Evolutionary conservation across 1,139 yeast genomes (phyloP).

Genomic region (Arxiozyma slooffiae): DNA sequence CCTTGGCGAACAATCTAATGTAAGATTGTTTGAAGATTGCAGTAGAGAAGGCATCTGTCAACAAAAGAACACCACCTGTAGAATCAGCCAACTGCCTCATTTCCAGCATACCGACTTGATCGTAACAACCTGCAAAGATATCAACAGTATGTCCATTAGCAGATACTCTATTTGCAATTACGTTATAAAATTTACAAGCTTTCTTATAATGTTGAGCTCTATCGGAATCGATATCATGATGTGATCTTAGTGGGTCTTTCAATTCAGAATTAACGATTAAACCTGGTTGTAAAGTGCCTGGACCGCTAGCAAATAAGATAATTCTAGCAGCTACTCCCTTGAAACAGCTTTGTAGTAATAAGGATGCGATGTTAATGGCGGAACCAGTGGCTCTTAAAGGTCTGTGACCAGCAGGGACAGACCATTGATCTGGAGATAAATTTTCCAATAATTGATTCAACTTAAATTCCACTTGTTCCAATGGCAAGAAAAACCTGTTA

Average conservation of each 20-base stretch:
- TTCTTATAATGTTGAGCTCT: conserved; percentile 86
- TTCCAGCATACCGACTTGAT: conserved; percentile 95
- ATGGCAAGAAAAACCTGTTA: conserved; percentile 73
- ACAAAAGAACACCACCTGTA: conserved; percentile 88
- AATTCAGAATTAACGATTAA: conserved; percentile 84
- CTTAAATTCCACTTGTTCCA: conserved; percentile 80
- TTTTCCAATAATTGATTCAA: conserved; percentile 73
- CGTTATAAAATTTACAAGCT: conserved; percentile 79
- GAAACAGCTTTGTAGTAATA: conserved; percentile 75
- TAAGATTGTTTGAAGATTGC: conserved; percentile 92
- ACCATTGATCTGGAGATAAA: conserved; percentile 83
- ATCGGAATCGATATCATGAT: conserved; percentile 86
- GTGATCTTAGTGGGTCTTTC: conserved; percentile 94
- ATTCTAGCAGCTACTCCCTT: conserved; percentile 86
- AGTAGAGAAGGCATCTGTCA: conserved; percentile 93
- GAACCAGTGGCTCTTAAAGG: conserved; percentile 91
- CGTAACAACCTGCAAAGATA: conserved; percentile 94
- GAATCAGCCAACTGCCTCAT: conserved; percentile 82
- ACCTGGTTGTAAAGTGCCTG: conserved; percentile 93
- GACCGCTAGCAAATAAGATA: conserved; percentile 88
- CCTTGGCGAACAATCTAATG: conserved; percentile 76
- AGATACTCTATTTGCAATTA: conserved; percentile 61
- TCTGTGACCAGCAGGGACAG: conserved; percentile 77
- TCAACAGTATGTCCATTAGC: conserved; percentile 83
- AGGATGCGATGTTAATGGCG: conserved; percentile 77